These are phyloP conservation scores for Stentor roeselii DNA, from an alignment of 73 alveolate genomes.

Conservation along the genomic window DNA sequence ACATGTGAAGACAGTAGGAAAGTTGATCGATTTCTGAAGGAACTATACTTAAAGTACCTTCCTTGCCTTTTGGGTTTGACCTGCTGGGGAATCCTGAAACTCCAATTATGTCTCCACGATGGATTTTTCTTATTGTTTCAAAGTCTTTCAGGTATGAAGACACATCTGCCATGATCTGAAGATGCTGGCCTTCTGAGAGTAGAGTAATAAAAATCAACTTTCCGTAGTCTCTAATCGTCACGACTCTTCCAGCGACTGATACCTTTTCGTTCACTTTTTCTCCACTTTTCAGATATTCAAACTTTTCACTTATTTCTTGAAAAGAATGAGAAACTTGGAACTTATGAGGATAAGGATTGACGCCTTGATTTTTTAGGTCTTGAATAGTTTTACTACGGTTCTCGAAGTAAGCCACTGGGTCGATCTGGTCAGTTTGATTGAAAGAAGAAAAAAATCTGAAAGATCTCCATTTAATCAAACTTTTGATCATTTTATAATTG, in stretches of 20 bases:
- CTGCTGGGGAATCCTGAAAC: slow-evolving; percentile 88
- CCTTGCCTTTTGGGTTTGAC: slow-evolving; percentile 64
- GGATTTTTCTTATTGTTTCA: slow-evolving; percentile 32
- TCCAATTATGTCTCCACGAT: slow-evolving; percentile 96
- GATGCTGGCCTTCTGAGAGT: slow-evolving; percentile 77
- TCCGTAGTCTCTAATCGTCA: slow-evolving; percentile 79
- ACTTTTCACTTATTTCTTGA: slow-evolving; percentile 70
- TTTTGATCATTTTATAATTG: too few relatives aligned
- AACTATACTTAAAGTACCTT: slow-evolving; percentile 88
- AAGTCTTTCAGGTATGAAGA: slow-evolving; percentile 39
- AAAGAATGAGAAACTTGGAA: slow-evolving; percentile 80
- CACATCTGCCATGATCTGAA: slow-evolving; percentile 76
- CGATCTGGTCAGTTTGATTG: too few relatives aligned
- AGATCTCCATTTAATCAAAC: too few relatives aligned
- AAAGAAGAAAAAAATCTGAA: too few relatives aligned
- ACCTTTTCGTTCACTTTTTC: slow-evolving; percentile 72
- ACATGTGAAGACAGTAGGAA: slow-evolving; percentile 87
- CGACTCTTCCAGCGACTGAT: slow-evolving; percentile 92
- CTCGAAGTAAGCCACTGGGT: slow-evolving; percentile 57
- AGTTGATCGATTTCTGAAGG: slow-evolving; percentile 63
- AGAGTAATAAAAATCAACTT: slow-evolving; percentile 81
- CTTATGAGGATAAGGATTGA: slow-evolving; percentile 95
- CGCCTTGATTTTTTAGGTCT: slow-evolving; percentile 61
- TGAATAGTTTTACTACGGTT: slow-evolving; percentile 79
- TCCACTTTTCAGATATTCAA: slow-evolving; percentile 70